Evolutionary conservation across 2,329 filamentous ascomycete genomes (phyloP).

Genomic region (Aureobasidium uvarum): DNA sequence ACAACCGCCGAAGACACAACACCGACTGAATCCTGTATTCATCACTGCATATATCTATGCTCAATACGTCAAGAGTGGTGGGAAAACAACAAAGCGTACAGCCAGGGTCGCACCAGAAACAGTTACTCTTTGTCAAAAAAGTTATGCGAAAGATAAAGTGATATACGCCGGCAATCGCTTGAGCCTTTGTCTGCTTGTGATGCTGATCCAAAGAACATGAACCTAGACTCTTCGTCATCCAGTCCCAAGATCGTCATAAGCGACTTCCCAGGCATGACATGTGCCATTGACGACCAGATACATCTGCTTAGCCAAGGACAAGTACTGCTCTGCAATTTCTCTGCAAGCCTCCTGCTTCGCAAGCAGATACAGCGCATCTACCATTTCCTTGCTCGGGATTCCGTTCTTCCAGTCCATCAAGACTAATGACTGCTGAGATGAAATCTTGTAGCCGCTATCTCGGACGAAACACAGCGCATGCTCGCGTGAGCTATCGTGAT

Average conservation of each 20-base stretch:
- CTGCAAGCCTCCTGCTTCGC: neutral
- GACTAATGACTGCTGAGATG: neutral
- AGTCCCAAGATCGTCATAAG: neutral
- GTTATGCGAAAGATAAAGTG: too few species aligned
- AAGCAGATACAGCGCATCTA: conserved; percentile 12
- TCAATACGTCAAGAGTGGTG: too few species aligned
- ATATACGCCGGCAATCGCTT: too few species aligned
- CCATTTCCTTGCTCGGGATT: neutral
- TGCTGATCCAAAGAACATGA: too few species aligned
- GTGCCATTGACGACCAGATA: conserved; percentile 6
- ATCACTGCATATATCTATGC: neutral
- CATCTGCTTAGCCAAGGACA: neutral
- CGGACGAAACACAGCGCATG: neutral
- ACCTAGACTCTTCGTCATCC: neutral
- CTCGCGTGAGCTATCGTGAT: neutral
- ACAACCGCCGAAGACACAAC: neutral
- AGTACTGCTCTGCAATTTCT: neutral
- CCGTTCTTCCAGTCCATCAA: neutral
- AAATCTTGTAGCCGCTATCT: neutral
- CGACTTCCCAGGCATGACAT: neutral
- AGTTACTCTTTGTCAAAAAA: too few species aligned
- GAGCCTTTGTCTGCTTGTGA: too few species aligned
- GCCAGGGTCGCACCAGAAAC: too few species aligned
- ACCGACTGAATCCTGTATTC: neutral
- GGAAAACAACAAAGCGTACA: too few species aligned